Conservation (phyloP, 495 filamentous ascomycete species). For the Daldinia grandis region DNA sequence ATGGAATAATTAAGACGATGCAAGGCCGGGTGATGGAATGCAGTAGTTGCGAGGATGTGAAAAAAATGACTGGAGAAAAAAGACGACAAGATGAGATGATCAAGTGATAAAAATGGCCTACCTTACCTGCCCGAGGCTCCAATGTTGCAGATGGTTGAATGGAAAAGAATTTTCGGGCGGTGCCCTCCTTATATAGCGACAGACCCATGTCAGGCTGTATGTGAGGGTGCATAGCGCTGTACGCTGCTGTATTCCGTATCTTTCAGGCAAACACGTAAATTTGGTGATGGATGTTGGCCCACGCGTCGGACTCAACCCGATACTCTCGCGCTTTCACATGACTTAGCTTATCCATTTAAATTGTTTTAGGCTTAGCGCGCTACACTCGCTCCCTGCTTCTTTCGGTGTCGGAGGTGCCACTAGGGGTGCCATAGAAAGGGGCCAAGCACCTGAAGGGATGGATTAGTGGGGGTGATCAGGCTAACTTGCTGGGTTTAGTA, state of each 20-base stretch:
- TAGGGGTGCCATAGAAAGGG: conserved; percentile 12
- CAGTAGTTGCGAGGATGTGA: background rate
- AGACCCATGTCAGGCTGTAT: conserved; percentile 44
- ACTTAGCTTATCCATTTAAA: conserved; percentile 30
- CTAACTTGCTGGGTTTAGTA: background rate
- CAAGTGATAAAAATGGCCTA: conserved; percentile 29
- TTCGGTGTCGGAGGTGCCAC: conserved; percentile 27
- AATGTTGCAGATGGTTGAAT: conserved; percentile 26
- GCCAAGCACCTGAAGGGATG: conserved; percentile 7
- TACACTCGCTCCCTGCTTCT: conserved; percentile 16
- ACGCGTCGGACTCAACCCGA: conserved; percentile 44
- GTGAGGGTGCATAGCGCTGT: conserved; percentile 13
- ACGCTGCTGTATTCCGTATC: conserved; percentile 20
- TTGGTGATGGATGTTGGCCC: conserved; percentile 46
- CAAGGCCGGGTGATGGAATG: conserved; percentile 2
- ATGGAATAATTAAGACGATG: conserved; percentile 2
- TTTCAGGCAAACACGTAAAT: conserved; percentile 47
- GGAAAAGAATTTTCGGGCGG: conserved; percentile 32
- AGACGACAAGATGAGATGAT: conserved; percentile 23
- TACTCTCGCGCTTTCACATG: conserved; percentile 47
- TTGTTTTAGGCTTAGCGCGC: conserved; percentile 33
- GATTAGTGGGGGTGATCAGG: conserved; percentile 6
- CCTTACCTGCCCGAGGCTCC: conserved; percentile 34
- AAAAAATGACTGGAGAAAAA: background rate
- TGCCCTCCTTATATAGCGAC: conserved; percentile 42